phyloP scores from a whole-genome alignment of 805 yeast species.

The Candida orba region DNA sequence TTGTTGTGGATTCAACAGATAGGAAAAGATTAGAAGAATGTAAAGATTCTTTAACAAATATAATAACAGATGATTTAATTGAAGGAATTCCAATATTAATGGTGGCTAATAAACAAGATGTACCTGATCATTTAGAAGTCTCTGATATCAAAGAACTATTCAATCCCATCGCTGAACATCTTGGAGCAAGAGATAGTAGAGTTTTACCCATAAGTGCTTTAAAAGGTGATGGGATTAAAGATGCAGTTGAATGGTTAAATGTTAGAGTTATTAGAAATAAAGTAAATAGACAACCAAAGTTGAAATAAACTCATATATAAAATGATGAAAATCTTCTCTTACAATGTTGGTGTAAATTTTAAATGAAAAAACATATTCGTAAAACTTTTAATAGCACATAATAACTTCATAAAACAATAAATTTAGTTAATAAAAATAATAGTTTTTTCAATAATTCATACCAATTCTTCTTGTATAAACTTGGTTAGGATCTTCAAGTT shows the following conservation, averaged over 20 bases:
- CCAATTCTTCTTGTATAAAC: slow-evolving; percentile 17
- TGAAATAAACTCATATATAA: slow-evolving; percentile 2
- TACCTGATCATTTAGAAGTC: slow-evolving; percentile 61
- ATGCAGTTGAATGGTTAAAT: slow-evolving; percentile 85
- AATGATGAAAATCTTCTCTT: too few species aligned
- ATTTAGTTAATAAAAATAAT: too few species aligned
- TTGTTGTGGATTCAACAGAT: slow-evolving; percentile 89
- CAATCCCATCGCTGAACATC: slow-evolving; percentile 71
- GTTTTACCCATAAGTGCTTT: slow-evolving; percentile 86
- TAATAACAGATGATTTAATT: slow-evolving; percentile 51
- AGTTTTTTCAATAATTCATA: slow-evolving; percentile 22
- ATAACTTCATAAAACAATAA: too few species aligned
- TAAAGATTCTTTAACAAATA: slow-evolving; percentile 46
- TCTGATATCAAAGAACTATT: slow-evolving; percentile 78
- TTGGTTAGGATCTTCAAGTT: slow-evolving; percentile 1
- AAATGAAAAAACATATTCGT: too few species aligned
- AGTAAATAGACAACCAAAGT: slow-evolving; percentile 30
- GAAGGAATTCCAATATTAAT: slow-evolving; percentile 85
- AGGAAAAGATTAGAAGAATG: slow-evolving; percentile 78
- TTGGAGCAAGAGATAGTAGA: slow-evolving; percentile 86
- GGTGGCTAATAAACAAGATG: slow-evolving; percentile 94
- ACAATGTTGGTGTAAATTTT: not conserved
- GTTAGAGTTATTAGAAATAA: slow-evolving; percentile 51
- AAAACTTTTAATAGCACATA: too few species aligned
- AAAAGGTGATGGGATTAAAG: slow-evolving; percentile 70